Conservation (phyloP, 169 alveolate species). For the Babesia caballi region DNA sequence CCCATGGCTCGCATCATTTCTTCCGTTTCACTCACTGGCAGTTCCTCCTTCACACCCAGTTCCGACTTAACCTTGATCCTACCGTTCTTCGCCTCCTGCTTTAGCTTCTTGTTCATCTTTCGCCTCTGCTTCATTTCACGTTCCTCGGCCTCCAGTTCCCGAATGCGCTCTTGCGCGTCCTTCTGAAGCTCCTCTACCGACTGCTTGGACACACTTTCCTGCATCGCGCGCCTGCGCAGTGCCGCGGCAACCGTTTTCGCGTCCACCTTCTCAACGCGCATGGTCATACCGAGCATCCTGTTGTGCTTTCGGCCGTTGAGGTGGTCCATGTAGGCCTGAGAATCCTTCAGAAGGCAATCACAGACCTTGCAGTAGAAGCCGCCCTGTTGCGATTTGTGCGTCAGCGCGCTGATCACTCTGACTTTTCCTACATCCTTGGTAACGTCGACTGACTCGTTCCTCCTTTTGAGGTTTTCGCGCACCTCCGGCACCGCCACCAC, state of each 20-base stretch:
- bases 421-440: slow-evolving; percentile 78
- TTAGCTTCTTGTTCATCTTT: slow-evolving; percentile 38
- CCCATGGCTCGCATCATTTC: slow-evolving; percentile 46
- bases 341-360: slow-evolving; percentile 84
- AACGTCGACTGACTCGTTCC: slow-evolving; percentile 72
- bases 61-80: background rate
- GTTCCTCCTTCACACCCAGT: slow-evolving; percentile 8
- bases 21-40: background rate
- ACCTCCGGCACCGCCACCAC: slow-evolving; percentile 70
- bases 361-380: slow-evolving; percentile 85
- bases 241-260: slow-evolving; percentile 81
- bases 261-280: slow-evolving; percentile 88
- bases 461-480: slow-evolving; percentile 73
- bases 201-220: slow-evolving; percentile 14
- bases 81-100: slow-evolving; percentile 9
- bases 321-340: slow-evolving; percentile 89
- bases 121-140: slow-evolving; percentile 43
- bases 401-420: slow-evolving; percentile 73
- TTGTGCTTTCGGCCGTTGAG: slow-evolving; percentile 90
- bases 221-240: slow-evolving; percentile 66
- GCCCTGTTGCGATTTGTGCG: slow-evolving; percentile 83
- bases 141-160: slow-evolving; percentile 59
- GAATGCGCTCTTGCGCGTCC: slow-evolving; percentile 57
- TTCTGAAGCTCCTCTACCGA: slow-evolving; percentile 48
- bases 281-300: slow-evolving; percentile 89